Evolutionary conservation across 345 rosid genomes (phyloP), one percentile per base, ranked within the genome.

Genomic region (Populus pruinosa): DNA sequence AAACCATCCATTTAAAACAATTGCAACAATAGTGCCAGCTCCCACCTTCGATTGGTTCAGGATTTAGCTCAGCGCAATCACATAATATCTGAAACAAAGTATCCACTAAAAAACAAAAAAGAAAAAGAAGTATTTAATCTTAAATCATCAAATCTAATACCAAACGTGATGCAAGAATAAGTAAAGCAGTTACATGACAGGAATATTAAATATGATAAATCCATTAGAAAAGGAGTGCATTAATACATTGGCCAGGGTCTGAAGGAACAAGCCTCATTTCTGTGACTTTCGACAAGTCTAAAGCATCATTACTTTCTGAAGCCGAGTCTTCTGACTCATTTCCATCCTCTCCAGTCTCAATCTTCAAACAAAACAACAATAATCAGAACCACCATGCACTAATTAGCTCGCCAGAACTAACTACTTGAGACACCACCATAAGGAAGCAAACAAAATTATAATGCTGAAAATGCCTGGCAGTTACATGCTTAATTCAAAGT

Each of bases 251-350:
- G 83, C 49, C 80, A 25, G 94, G 87, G 80, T 92, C 97, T 18
- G 99, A 96, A 76, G 97, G 99, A 78, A 96, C 78, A 82, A 94
- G 90, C 85, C 98, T 91, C 96, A 96, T 94, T 90, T 94, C 98
- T 31, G 76, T 90, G 67, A 92, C 82, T 82, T 88, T 91, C 0
- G 93, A 82, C 49, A 92, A 84, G 81, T 89, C 97, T 69, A 92
- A 79, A 25, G 80, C 77, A 55, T 87, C 89, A 23, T 49, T 67
- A 66, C 78, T 49, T 79, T 92, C 97, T 44, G 91, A 77, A 85
- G 90, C 99, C 5, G 91, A 88, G 23, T 77, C 85, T 17, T 90
- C 94, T 0, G 88, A 79, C 29, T 87, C 93, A 70, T 86, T 84
- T 44, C 82, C 96, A 77, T 88, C 96, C 33, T 47, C 91, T 71